These are phyloP conservation scores for Chaetomiaceae sp. DNA, from an alignment of 2,329 filamentous ascomycete species.

Conservation along the genomic window DNA sequence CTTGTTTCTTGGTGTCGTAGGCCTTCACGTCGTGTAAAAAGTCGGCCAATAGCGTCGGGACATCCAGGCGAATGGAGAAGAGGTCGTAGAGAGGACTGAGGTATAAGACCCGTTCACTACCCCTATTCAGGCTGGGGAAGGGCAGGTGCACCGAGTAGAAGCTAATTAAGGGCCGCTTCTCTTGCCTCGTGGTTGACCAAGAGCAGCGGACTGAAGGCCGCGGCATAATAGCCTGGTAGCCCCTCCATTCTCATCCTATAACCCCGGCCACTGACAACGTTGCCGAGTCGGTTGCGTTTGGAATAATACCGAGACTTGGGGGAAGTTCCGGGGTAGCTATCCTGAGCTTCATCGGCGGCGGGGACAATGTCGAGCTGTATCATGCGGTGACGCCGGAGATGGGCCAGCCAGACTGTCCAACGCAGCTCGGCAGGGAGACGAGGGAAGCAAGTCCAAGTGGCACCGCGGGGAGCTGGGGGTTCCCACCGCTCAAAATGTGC, in stretches of 20 bases:
- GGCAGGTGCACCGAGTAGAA: too few relatives aligned
- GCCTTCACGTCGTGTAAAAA: too few relatives aligned
- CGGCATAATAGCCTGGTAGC: neutral
- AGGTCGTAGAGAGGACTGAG: too few relatives aligned
- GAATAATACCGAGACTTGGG: neutral
- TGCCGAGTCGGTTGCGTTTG: slow-evolving; percentile 2
- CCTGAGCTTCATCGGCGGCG: neutral
- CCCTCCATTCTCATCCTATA: neutral
- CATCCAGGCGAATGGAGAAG: too few relatives aligned
- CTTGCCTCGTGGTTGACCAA: too few relatives aligned
- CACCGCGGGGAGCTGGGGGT: too few relatives aligned
- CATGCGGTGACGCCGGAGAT: neutral
- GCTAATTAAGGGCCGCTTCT: too few relatives aligned
- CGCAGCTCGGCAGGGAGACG: slow-evolving; percentile 1
- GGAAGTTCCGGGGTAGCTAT: neutral
- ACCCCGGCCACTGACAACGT: slow-evolving; percentile 6
- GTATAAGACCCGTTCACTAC: too few relatives aligned
- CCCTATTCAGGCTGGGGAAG: too few relatives aligned
- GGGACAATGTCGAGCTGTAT: neutral
- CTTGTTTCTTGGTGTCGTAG: too few relatives aligned
- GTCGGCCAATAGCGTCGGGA: too few relatives aligned
- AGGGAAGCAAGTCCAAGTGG: neutral
- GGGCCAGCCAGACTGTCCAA: neutral
- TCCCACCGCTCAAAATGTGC: neutral
- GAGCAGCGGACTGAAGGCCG: slow-evolving; percentile 10